phyloP scores from a whole-genome alignment of 176 grass and related monocot species.

The Alopecurus myosuroides region DNA sequence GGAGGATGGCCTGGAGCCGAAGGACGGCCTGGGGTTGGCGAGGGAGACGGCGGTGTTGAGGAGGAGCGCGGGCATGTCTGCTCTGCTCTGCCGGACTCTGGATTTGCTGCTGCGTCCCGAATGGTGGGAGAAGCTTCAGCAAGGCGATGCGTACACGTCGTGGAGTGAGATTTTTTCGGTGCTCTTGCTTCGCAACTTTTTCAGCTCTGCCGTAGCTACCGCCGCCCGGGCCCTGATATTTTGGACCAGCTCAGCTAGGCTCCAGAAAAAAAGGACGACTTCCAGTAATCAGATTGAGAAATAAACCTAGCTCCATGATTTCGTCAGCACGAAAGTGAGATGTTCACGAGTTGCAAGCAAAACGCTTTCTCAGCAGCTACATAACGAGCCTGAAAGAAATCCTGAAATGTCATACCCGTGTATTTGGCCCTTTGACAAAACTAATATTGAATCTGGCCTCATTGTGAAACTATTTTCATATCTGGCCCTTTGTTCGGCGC shows the following conservation, averaged over 20 bases:
- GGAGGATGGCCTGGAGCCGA: not conserved
- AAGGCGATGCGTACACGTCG: not conserved
- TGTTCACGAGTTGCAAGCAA: not conserved
- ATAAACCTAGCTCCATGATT: not conserved
- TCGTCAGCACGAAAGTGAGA: not conserved
- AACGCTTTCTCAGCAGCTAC: not conserved
- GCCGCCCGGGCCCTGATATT: constrained; percentile 21
- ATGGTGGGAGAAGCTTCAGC: not conserved
- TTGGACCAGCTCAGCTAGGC: not conserved
- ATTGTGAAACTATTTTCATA: too few species aligned
- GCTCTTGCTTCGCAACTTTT: constrained; percentile 6
- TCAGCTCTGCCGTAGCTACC: not conserved
- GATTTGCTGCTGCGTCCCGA: not conserved
- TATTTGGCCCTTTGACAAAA: too few species aligned
- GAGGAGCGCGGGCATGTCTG: constrained; percentile 43
- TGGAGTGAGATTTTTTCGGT: not conserved
- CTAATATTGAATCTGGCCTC: too few species aligned
- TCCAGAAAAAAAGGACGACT: not conserved
- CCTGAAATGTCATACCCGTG: not conserved
- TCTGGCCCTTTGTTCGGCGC: too few species aligned
- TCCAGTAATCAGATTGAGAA: not conserved
- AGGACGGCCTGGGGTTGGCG: not conserved
- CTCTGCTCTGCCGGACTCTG: not conserved
- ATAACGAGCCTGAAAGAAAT: not conserved
- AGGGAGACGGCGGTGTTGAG: constrained; percentile 27